These are phyloP conservation scores for Arthroderma sp. DNA, from an alignment of 2,329 filamentous ascomycete species.

Conservation along the genomic window DNA sequence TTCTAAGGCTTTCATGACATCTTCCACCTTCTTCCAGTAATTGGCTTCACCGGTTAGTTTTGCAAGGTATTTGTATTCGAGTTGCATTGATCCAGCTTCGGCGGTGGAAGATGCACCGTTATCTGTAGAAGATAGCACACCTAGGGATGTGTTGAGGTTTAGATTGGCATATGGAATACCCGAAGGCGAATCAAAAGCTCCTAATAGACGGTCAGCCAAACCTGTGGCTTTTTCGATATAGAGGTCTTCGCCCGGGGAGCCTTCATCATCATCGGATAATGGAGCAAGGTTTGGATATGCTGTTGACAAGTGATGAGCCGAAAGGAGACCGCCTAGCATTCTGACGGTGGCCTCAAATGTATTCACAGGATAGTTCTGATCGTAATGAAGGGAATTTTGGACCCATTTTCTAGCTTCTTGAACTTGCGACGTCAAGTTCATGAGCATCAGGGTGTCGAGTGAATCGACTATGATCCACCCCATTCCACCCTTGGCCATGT, in stretches of 20 bases:
- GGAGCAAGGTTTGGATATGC: constrained; percentile 68
- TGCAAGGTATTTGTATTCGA: constrained; percentile 94
- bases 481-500: constrained; percentile 80
- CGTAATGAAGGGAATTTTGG: constrained; percentile 63
- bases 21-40: constrained; percentile 87
- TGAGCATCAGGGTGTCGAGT: constrained; percentile 91
- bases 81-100: constrained; percentile 79
- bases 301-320: constrained; percentile 88
- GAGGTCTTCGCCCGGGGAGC: constrained; percentile 67
- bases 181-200: constrained; percentile 75
- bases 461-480: constrained; percentile 98
- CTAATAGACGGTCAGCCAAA: constrained; percentile 71
- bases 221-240: constrained; percentile 95
- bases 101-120: constrained; percentile 84
- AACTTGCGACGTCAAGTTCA: constrained; percentile 85
- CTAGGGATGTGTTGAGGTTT: constrained; percentile 64
- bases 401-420: constrained; percentile 83
- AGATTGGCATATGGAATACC: constrained; percentile 86
- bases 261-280: constrained; percentile 55
- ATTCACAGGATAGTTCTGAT: constrained; percentile 89
- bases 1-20: constrained; percentile 82
- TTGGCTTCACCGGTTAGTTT: constrained; percentile 84
- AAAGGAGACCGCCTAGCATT: constrained; percentile 86
- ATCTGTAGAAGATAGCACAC: constrained; percentile 70
- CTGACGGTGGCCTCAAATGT: constrained; percentile 97